Evolutionary conservation across 768 basidiomycete species (phyloP).

Genomic region (Collybiopsis confluens): DNA sequence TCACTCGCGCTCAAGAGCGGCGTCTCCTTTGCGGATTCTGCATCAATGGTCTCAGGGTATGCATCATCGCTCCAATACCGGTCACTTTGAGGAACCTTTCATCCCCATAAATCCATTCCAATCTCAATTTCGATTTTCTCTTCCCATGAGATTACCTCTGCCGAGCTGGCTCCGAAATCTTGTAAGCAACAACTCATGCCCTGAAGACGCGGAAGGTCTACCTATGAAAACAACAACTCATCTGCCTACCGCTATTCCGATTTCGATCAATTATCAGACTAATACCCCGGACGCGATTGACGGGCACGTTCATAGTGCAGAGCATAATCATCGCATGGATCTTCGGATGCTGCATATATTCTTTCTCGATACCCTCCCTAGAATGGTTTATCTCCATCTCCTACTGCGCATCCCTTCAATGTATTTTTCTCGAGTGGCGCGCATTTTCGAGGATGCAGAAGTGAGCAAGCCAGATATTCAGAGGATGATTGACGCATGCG

Average conservation of each 20-base stretch:
- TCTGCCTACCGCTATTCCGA: background rate
- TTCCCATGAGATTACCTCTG: background rate
- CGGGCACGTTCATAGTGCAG: background rate
- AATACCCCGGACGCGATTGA: background rate
- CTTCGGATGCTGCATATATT: slow-evolving; percentile 15
- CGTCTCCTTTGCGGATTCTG: slow-evolving; percentile 59
- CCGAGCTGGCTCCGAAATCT: slow-evolving; percentile 12
- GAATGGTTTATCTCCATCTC: slow-evolving; percentile 32
- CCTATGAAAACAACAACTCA: background rate
- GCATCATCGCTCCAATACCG: slow-evolving; percentile 34
- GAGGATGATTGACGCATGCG: slow-evolving; percentile 39
- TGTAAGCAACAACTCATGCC: slow-evolving; percentile 21
- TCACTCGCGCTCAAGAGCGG: slow-evolving; percentile 46
- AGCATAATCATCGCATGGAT: background rate
- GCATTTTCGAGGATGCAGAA: slow-evolving; percentile 74
- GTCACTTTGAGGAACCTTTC: slow-evolving; percentile 48
- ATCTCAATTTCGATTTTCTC: slow-evolving; percentile 20
- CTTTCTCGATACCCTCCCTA: slow-evolving; percentile 35
- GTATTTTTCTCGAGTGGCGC: slow-evolving; percentile 76
- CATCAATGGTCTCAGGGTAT: slow-evolving; percentile 49
- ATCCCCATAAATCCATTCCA: slow-evolving; percentile 53
- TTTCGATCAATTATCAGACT: background rate
- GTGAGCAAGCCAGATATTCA: slow-evolving; percentile 71
- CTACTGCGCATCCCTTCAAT: slow-evolving; percentile 72
- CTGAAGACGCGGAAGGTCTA: slow-evolving; percentile 16